phyloP scores from a whole-genome alignment of 2,329 filamentous ascomycete species.

The Pseudogymnoascus sp. region DNA sequence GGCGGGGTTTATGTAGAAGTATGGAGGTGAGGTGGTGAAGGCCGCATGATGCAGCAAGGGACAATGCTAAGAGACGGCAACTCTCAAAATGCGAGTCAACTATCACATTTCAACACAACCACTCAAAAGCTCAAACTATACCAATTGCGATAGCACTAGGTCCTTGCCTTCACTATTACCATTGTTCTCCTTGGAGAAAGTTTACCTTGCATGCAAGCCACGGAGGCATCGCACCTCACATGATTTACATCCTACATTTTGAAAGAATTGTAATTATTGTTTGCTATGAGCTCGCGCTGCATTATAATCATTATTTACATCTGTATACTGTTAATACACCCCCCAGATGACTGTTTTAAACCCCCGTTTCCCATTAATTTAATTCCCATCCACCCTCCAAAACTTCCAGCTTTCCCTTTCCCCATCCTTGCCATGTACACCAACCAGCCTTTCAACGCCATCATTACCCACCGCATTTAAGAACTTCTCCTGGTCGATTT shows the following conservation, averaged over 20 bases:
- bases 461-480: conserved; percentile 75
- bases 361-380: not conserved
- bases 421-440: conserved; percentile 61
- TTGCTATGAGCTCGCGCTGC: not conserved
- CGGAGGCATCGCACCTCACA: not conserved
- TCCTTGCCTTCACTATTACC: not conserved
- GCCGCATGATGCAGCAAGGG: not conserved
- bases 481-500: conserved; percentile 87
- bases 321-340: not conserved
- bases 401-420: conserved; percentile 80
- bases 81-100: not conserved
- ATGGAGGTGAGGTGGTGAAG: not conserved
- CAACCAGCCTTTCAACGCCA: conserved; percentile 80
- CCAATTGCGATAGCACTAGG: not conserved
- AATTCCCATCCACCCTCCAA: conserved; percentile 56
- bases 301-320: not conserved
- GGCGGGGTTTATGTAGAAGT: conserved; percentile 1
- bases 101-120: not conserved
- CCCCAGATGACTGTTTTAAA: not conserved
- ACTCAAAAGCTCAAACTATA: not conserved
- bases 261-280: not conserved
- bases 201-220: not conserved
- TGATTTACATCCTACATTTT: not conserved
- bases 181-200: not conserved
- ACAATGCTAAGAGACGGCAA: not conserved